Percentiles rank a stretch among this genome's conserved stretches.
These are phyloP conservation scores for Taiozyma sp. DNA, from an alignment of 1,139 yeast species.

Conservation along the genomic window DNA sequence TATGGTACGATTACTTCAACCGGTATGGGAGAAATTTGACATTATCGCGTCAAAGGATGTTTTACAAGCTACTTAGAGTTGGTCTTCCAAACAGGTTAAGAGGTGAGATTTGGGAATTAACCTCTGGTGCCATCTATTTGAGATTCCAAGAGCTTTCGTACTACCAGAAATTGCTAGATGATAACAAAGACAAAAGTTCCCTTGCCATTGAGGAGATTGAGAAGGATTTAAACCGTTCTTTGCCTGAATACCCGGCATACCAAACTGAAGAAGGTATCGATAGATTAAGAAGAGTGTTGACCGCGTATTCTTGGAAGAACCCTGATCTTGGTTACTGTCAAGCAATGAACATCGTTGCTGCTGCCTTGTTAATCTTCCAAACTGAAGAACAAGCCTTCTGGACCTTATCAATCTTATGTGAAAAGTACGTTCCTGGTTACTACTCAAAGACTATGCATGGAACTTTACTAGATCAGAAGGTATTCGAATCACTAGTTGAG, in stretches of 20 bases:
- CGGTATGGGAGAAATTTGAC: constrained; percentile 83
- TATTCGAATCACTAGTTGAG: constrained; percentile 84
- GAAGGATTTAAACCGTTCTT: constrained; percentile 86
- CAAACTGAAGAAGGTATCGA: constrained; percentile 82
- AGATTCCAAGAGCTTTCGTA: constrained; percentile 59
- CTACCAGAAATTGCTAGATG: constrained; percentile 52
- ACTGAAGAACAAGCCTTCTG: constrained; percentile 98
- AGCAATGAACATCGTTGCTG: constrained; percentile 97
- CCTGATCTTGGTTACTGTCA: constrained; percentile 98
- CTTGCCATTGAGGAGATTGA: constrained; percentile 94
- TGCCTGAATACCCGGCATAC: constrained; percentile 95
- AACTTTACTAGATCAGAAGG: constrained; percentile 87
- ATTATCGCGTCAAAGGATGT: constrained; percentile 65
- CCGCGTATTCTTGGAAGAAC: constrained; percentile 95
- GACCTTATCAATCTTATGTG: constrained; percentile 82
- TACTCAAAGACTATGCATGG: constrained; percentile 98
- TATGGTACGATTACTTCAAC: constrained; percentile 89
- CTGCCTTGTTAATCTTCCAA: constrained; percentile 88
- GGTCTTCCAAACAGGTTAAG: constrained; percentile 90
- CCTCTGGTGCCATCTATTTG: constrained; percentile 79
- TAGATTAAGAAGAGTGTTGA: constrained; percentile 77
- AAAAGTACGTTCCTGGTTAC: constrained; percentile 86
- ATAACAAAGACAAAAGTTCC: constrained; percentile 58
- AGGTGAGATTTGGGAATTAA: constrained; percentile 95
- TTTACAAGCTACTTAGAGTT: constrained; percentile 76